Evolutionary conservation across 192 early-diverging fungal genomes (phyloP).

Genomic region (Paraglomus occultum): DNA sequence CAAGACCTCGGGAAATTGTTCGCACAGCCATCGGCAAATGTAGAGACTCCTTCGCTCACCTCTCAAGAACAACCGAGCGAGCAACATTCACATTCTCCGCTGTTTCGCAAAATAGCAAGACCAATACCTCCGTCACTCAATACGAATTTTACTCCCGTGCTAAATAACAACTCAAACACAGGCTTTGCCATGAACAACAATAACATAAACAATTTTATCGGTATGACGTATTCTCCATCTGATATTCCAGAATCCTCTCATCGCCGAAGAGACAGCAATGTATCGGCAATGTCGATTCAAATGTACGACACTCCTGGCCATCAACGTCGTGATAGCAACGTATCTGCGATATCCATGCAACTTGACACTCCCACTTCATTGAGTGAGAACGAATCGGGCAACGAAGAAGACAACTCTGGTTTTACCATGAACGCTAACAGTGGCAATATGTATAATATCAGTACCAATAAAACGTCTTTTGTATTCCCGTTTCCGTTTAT

Average conservation of each 20-base stretch:
- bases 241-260: conserved; percentile 22
- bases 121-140: conserved; percentile 22
- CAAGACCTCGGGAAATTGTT: conserved; percentile 21
- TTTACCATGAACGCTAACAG: too few relatives aligned
- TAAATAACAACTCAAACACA: not conserved
- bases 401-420: conserved; percentile 14
- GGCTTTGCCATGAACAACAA: not conserved
- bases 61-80: not conserved
- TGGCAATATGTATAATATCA: too few relatives aligned
- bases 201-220: conserved; percentile 1
- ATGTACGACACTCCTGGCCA: conserved; percentile 21
- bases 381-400: conserved; percentile 13
- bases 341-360: conserved; percentile 30
- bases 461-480: not conserved
- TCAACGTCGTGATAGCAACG: conserved; percentile 31
- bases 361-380: conserved; percentile 25
- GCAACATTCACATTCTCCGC: not conserved
- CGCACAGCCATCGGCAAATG: not conserved
- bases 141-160: conserved; percentile 6
- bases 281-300: conserved; percentile 30
- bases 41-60: not conserved
- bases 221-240: not conserved
- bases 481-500: conserved; percentile 23
- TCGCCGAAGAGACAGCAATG: conserved; percentile 28
- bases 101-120: conserved; percentile 23